Conservation (phyloP, 495 filamentous ascomycete species). For the Talaromyces borbonicus region DNA sequence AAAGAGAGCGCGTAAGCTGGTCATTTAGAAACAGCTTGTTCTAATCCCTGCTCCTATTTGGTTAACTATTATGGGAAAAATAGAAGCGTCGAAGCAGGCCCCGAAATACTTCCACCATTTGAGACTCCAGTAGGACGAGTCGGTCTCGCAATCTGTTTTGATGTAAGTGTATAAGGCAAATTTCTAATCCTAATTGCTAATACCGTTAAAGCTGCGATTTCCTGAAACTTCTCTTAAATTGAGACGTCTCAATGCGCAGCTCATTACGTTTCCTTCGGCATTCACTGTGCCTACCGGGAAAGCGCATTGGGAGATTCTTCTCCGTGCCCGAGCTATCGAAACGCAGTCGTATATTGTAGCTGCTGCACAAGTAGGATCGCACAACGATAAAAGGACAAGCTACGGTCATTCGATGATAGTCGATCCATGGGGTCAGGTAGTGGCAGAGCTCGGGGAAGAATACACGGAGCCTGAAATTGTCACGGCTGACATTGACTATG, state of each 20-base stretch:
- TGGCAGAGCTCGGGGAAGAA: slow-evolving; percentile 51
- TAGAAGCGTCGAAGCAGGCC: slow-evolving; percentile 52
- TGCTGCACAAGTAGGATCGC: slow-evolving; percentile 70
- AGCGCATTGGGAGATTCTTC: slow-evolving; percentile 74
- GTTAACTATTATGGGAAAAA: neutral
- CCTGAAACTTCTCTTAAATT: slow-evolving; percentile 65
- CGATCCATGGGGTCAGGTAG: slow-evolving; percentile 75
- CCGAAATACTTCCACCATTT: slow-evolving; percentile 55
- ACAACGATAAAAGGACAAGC: slow-evolving; percentile 70
- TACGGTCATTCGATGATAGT: slow-evolving; percentile 88
- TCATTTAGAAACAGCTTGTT: no score
- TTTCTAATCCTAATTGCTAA: neutral
- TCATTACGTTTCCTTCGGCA: slow-evolving; percentile 81
- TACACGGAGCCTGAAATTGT: slow-evolving; percentile 41
- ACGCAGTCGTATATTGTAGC: slow-evolving; percentile 82
- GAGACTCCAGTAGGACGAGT: slow-evolving; percentile 62
- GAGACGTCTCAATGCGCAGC: slow-evolving; percentile 54
- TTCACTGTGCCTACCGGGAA: slow-evolving; percentile 82
- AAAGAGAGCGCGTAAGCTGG: slow-evolving; percentile 49
- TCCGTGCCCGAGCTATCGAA: slow-evolving; percentile 80
- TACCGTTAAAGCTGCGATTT: slow-evolving; percentile 51
- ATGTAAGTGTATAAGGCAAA: slow-evolving; percentile 39
- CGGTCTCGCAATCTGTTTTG: slow-evolving; percentile 79
- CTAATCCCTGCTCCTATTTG: no score
- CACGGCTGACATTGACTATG: slow-evolving; percentile 41